A percentile compares a stretch with the other conserved stretches of the same genome.
Conservation (phyloP, 306 rosid genomes). For the Rosa lucieae region DNA sequence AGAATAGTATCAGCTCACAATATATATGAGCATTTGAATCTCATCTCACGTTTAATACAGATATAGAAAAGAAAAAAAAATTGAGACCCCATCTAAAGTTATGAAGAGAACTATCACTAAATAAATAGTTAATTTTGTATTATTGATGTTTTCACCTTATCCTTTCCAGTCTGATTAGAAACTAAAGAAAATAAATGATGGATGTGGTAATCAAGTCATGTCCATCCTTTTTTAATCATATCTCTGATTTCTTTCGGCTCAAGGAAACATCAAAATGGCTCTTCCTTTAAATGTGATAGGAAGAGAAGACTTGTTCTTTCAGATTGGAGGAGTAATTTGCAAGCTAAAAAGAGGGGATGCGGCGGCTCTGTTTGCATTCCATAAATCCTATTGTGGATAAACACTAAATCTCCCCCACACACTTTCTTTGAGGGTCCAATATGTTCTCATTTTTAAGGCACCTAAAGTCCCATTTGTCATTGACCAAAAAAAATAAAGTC, state of each 20-base stretch:
- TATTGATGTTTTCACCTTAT: too few relatives aligned
- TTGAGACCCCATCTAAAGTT: background rate
- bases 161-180: background rate
- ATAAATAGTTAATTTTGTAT: background rate
- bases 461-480: conserved; percentile 13
- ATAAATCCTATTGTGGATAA: conserved; percentile 27
- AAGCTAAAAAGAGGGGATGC: background rate
- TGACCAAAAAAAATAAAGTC: background rate
- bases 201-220: background rate
- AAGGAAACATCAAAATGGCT: background rate
- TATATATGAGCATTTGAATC: background rate
- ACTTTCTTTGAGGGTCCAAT: conserved; percentile 19
- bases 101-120: background rate
- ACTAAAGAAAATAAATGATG: background rate
- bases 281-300: background rate
- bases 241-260: background rate
- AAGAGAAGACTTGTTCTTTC: background rate
- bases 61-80: rapidly evolving
- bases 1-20: background rate
- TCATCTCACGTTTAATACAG: background rate
- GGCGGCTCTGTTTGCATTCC: conserved; percentile 4
- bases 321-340: background rate
- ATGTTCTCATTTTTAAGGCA: conserved; percentile 15
- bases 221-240: background rate
- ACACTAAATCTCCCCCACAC: conserved; percentile 24